phyloP scores from a whole-genome alignment of 1,284 basidiomycete species.

The Porodaedalea pini region DNA sequence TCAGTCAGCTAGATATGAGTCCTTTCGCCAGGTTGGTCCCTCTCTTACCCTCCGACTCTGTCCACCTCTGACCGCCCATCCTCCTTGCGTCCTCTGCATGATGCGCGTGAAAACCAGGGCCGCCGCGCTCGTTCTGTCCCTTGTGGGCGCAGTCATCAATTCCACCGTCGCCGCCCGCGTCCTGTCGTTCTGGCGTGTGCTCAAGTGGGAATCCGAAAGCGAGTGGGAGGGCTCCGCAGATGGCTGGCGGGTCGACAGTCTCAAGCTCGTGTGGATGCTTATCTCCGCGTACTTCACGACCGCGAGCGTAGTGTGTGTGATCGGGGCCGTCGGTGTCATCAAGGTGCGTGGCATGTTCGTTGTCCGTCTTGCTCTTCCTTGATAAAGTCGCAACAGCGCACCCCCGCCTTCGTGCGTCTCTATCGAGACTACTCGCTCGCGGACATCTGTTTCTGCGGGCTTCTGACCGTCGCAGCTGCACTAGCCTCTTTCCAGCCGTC shows the following conservation, averaged over 20 bases:
- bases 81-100: background rate
- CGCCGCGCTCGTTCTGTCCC: conserved; percentile 51
- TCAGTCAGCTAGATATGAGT: background rate
- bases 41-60: background rate
- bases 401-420: conserved; percentile 52
- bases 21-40: conserved; percentile 10
- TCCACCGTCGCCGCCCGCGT: conserved; percentile 51
- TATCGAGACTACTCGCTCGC: conserved; percentile 73
- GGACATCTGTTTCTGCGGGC: conserved; percentile 62
- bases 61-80: background rate
- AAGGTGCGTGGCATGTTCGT: conserved; percentile 42
- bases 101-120: conserved; percentile 36
- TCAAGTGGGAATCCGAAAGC: conserved; percentile 63
- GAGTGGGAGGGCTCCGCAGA: conserved; percentile 68
- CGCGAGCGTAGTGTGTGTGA: conserved; percentile 54
- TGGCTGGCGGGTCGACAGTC: conserved; percentile 54
- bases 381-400: conserved; percentile 37
- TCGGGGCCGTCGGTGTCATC: conserved; percentile 65
- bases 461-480: conserved; percentile 50
- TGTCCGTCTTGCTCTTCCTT: background rate
- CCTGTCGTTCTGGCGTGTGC: conserved; percentile 53
- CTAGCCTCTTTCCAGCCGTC: conserved; percentile 55
- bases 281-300: conserved; percentile 62
- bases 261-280: conserved; percentile 63
- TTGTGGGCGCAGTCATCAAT: conserved; percentile 55